Evolutionary conservation across 768 basidiomycete genomes (phyloP).

Genomic region (Agrocybe pediades): DNA sequence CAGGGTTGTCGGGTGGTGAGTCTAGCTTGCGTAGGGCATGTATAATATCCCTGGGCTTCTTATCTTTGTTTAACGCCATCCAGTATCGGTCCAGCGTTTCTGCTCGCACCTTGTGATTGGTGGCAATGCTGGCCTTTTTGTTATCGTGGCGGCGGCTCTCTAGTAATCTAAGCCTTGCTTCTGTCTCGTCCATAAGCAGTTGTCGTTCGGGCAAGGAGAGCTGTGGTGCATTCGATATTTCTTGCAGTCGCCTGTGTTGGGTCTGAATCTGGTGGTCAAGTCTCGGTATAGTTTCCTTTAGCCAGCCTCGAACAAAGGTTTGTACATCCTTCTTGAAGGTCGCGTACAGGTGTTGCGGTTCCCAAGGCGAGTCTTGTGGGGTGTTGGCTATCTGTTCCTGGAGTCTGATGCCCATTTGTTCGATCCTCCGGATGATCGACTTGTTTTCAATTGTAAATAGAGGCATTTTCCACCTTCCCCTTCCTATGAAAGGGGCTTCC

Average conservation of each 20-base stretch:
- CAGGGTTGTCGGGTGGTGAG: neutral
- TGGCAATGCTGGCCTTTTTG: neutral
- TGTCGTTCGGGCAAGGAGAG: neutral
- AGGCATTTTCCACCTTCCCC: constrained; percentile 31
- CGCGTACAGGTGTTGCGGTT: neutral
- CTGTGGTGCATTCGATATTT: neutral
- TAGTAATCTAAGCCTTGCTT: neutral
- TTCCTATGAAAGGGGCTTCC: constrained; percentile 26
- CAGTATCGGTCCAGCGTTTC: constrained; percentile 7
- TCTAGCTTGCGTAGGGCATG: neutral
- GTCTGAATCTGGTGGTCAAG: neutral
- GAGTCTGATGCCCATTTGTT: neutral
- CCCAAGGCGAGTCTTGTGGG: neutral
- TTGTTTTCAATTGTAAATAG: constrained; percentile 22
- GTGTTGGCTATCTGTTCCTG: neutral
- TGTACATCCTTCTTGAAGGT: neutral
- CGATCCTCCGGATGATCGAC: neutral
- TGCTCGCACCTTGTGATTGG: neutral
- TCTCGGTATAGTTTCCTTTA: neutral
- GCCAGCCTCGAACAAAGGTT: neutral
- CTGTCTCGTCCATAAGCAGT: neutral
- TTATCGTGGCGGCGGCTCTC: neutral
- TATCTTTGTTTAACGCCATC: constrained; percentile 3
- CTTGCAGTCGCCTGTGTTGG: neutral
- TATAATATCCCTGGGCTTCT: constrained; percentile 5